These are phyloP conservation scores for Porcisia hertigi DNA, from an alignment of 208 protist species.

Conservation along the genomic window DNA sequence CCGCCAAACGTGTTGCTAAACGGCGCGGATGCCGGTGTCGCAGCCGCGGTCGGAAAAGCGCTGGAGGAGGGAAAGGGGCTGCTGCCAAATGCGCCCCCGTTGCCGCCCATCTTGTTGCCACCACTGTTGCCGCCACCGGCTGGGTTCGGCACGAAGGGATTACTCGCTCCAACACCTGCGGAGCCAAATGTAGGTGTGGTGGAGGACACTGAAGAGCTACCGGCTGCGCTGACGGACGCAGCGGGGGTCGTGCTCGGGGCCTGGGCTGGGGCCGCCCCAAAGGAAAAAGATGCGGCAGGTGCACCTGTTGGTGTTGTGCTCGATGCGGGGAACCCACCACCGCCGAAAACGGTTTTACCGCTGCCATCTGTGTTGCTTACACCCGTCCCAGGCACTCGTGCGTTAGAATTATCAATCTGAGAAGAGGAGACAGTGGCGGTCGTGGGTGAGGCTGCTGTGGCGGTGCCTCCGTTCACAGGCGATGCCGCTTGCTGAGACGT, in stretches of 20 bases:
- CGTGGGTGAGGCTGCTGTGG: background rate
- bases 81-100: background rate
- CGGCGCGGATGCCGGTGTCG: background rate
- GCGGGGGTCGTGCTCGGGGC: background rate
- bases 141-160: background rate
- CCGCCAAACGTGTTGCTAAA: background rate
- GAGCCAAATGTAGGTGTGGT: background rate
- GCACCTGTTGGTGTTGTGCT: background rate
- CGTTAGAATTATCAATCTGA: background rate
- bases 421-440: background rate
- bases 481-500: background rate
- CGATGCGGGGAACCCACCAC: background rate
- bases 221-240: background rate
- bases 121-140: background rate
- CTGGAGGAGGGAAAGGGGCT: background rate
- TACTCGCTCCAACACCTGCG: background rate
- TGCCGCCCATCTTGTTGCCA: background rate
- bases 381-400: background rate
- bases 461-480: background rate
- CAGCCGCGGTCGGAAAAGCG: background rate
- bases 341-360: background rate
- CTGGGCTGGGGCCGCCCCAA: background rate
- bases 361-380: background rate
- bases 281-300: background rate
- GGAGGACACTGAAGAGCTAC: background rate